phyloP scores from a whole-genome alignment of 345 rosid species.

The Hypericum perforatum region DNA sequence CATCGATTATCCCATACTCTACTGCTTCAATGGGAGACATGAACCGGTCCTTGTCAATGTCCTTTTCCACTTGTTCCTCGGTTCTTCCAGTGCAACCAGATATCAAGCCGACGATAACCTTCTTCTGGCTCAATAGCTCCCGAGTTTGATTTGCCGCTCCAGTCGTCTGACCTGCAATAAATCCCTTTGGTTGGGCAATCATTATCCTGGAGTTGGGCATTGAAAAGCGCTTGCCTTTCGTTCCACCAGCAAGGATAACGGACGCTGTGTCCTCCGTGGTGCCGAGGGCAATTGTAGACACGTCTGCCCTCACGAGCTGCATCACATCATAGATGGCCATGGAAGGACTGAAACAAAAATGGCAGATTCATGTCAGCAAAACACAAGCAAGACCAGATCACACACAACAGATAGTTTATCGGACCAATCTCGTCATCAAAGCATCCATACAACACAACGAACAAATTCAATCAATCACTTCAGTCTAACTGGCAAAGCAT shows the following conservation, averaged over 20 bases:
- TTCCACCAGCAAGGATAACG: conserved; percentile 83
- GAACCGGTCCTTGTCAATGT: conserved; percentile 77
- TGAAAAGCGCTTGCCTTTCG: conserved; percentile 87
- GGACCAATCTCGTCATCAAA: conserved; percentile 7
- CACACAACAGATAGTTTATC: not conserved
- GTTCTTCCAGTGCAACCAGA: conserved; percentile 69
- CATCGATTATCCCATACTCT: conserved; percentile 92
- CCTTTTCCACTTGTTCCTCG: conserved; percentile 61
- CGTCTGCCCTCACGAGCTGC: conserved; percentile 86
- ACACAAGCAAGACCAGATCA: not conserved
- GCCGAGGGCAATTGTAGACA: conserved; percentile 80
- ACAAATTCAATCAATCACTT: too few species aligned
- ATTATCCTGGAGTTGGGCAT: conserved; percentile 94
- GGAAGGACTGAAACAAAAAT: conserved; percentile 50
- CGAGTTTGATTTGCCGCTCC: conserved; percentile 79
- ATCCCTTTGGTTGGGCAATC: conserved; percentile 95
- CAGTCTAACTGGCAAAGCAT: too few species aligned
- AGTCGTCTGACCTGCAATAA: conserved; percentile 83
- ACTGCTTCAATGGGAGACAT: conserved; percentile 94
- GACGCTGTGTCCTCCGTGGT: conserved; percentile 89
- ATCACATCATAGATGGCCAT: conserved; percentile 92
- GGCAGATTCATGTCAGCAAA: conserved; percentile 4
- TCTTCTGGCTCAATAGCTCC: conserved; percentile 86
- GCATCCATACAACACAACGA: too few species aligned
- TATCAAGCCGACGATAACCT: conserved; percentile 53